Evolutionary conservation across 2,329 filamentous ascomycete genomes (phyloP).

Genomic region (Cadophora malorum): DNA sequence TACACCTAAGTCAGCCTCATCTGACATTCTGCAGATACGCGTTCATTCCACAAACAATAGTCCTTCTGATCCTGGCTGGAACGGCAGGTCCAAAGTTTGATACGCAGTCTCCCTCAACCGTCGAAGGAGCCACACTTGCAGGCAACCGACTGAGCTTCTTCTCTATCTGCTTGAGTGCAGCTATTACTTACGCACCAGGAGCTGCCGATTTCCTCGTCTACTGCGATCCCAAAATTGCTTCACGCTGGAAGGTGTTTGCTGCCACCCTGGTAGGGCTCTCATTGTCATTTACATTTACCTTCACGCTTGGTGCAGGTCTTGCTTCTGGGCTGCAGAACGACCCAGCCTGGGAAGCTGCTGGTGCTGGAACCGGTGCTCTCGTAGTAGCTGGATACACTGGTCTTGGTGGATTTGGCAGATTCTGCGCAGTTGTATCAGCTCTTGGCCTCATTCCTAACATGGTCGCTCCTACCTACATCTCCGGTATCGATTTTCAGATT

Average conservation of each 20-base stretch:
- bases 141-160: conserved; percentile 72
- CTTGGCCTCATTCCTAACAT: conserved; percentile 71
- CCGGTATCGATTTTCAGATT: conserved; percentile 72
- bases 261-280: conserved; percentile 63
- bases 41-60: conserved; percentile 67
- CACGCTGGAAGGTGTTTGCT: conserved; percentile 56
- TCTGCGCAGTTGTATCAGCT: conserved; percentile 69
- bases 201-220: conserved; percentile 75
- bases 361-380: conserved; percentile 65
- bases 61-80: conserved; percentile 66
- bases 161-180: conserved; percentile 68
- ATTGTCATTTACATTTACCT: conserved; percentile 64
- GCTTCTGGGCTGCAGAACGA: conserved; percentile 61
- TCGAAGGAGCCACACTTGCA: conserved; percentile 57
- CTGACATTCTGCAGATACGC: conserved; percentile 54
- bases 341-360: conserved; percentile 63
- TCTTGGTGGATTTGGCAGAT: conserved; percentile 67
- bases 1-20: background rate
- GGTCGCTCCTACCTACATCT: conserved; percentile 68
- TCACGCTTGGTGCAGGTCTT: conserved; percentile 67
- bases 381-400: conserved; percentile 67
- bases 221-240: conserved; percentile 56
- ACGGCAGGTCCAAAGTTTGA: conserved; percentile 67
- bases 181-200: conserved; percentile 67
- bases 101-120: conserved; percentile 55